A percentile compares a stretch with the other conserved stretches of the same genome.
These are phyloP conservation scores for Rhexocercosporidium sp. DNA, from an alignment of 2,329 filamentous ascomycete genomes.

Conservation along the genomic window DNA sequence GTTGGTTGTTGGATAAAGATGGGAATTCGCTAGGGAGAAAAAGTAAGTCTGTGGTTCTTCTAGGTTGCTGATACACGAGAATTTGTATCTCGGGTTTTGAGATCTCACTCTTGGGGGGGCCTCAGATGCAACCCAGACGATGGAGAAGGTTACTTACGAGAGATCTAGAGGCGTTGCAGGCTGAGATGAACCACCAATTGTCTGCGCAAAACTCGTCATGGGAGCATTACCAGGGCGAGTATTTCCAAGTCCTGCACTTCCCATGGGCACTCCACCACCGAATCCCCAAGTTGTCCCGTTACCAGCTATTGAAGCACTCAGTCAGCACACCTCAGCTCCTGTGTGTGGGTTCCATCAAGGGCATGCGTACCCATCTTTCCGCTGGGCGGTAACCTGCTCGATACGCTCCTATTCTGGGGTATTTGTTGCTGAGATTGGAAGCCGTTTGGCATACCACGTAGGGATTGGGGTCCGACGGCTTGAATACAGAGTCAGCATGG, in stretches of 20 bases:
- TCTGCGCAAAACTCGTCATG: conserved; percentile 71
- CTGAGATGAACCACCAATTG: conserved; percentile 63
- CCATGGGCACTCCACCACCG: conserved; percentile 65
- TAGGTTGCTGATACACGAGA: not conserved
- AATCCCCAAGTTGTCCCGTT: conserved; percentile 62
- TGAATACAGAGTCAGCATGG: conserved; percentile 31
- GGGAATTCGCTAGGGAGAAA: conserved; percentile 62
- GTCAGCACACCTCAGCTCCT: conserved; percentile 32
- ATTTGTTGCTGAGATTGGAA: conserved; percentile 64
- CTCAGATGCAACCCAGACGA: not conserved
- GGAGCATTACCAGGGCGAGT: conserved; percentile 58
- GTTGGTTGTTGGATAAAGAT: conserved; percentile 65
- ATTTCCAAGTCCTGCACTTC: conserved; percentile 58
- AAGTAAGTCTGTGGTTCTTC: conserved; percentile 24
- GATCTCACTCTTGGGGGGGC: not conserved
- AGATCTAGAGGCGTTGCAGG: conserved; percentile 65
- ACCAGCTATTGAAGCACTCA: conserved; percentile 40
- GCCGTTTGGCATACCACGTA: conserved; percentile 65
- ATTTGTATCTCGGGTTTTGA: not conserved
- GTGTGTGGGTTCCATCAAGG: not conserved
- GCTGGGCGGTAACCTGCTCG: conserved; percentile 66
- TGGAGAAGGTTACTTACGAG: conserved; percentile 57
- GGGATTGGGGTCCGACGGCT: conserved; percentile 61
- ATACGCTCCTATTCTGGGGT: conserved; percentile 60
- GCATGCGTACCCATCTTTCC: conserved; percentile 64